Conservation (phyloP, 208 protist species). For the Wallacemonas sp. region DNA sequence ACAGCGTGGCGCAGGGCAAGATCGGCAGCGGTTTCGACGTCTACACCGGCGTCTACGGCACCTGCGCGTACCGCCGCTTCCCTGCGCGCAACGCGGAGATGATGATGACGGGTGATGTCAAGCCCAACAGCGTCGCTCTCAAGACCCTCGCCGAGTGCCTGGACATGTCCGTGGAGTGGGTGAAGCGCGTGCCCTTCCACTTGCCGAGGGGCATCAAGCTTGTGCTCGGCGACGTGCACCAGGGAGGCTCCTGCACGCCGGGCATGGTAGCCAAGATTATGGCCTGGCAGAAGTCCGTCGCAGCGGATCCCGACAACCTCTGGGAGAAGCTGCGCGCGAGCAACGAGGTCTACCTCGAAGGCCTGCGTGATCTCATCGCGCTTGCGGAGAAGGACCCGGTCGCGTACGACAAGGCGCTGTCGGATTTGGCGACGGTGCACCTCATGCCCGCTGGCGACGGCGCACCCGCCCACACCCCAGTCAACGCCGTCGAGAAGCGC, state of each 20-base stretch:
- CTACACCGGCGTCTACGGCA: conserved; percentile 94
- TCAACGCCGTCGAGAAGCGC: conserved; percentile 25
- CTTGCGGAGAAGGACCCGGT: conserved; percentile 18
- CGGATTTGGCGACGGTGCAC: conserved; percentile 18
- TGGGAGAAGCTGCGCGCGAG: conserved; percentile 67
- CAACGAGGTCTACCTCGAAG: conserved; percentile 74
- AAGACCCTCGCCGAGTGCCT: conserved; percentile 46
- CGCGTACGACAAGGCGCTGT: conserved; percentile 32
- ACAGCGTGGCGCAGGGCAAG: conserved; percentile 96
- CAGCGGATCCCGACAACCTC: conserved; percentile 37
- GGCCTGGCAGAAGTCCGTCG: conserved; percentile 79
- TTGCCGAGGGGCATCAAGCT: conserved; percentile 86
- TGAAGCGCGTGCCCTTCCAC: conserved; percentile 60
- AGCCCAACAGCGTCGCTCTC: conserved; percentile 42
- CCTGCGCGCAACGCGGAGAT: conserved; percentile 53
- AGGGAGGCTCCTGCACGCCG: conserved; percentile 92
- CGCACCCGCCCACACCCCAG: not conserved
- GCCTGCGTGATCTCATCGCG: conserved; percentile 44
- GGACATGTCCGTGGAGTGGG: conserved; percentile 61
- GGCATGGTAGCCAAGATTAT: conserved; percentile 95
- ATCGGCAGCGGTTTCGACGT: conserved; percentile 97
- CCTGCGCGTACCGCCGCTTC: conserved; percentile 92
- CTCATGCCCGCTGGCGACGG: conserved; percentile 6
- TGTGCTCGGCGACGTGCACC: conserved; percentile 88
- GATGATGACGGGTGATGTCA: conserved; percentile 42